Evolutionary conservation across 164 flowering plant genomes (phyloP).

Genomic region (Akebia trifoliata): DNA sequence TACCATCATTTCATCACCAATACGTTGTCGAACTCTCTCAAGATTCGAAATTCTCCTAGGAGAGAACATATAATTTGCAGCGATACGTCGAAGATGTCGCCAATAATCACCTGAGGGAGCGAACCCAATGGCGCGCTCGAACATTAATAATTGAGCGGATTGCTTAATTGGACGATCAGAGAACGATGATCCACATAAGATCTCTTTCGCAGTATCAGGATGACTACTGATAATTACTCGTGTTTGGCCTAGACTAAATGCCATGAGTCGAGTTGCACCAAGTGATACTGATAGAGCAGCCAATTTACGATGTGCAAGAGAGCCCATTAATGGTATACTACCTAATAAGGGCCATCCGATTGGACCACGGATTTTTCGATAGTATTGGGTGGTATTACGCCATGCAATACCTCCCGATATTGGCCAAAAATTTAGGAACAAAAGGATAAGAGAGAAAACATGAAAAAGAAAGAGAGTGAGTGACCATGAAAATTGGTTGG

Average conservation of each 20-base stretch:
- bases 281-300: slow-evolving; percentile 37
- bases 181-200: slow-evolving; percentile 53
- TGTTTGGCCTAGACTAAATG: slow-evolving; percentile 53
- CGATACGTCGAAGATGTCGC: slow-evolving; percentile 57
- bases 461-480: slow-evolving; percentile 16
- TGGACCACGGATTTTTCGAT: slow-evolving; percentile 39
- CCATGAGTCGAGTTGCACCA: slow-evolving; percentile 60
- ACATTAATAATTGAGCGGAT: slow-evolving; percentile 66
- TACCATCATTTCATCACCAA: slow-evolving; percentile 33
- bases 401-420: slow-evolving; percentile 71
- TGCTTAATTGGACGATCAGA: slow-evolving; percentile 70
- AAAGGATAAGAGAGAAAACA: slow-evolving; percentile 21
- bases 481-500: slow-evolving; percentile 21
- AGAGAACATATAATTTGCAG: slow-evolving; percentile 62
- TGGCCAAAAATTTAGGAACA: slow-evolving; percentile 35
- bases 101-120: slow-evolving; percentile 77
- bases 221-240: slow-evolving; percentile 62
- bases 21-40: slow-evolving; percentile 32
- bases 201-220: slow-evolving; percentile 77
- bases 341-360: slow-evolving; percentile 61
- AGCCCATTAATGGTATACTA: slow-evolving; percentile 36
- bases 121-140: slow-evolving; percentile 86
- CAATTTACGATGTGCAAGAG: slow-evolving; percentile 54
- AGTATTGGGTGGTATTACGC: slow-evolving; percentile 23
- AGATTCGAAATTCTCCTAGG: slow-evolving; percentile 51